Evolutionary conservation across 495 filamentous ascomycete species (phyloP).

Genomic region (Aspergillus coremiiformis): DNA sequence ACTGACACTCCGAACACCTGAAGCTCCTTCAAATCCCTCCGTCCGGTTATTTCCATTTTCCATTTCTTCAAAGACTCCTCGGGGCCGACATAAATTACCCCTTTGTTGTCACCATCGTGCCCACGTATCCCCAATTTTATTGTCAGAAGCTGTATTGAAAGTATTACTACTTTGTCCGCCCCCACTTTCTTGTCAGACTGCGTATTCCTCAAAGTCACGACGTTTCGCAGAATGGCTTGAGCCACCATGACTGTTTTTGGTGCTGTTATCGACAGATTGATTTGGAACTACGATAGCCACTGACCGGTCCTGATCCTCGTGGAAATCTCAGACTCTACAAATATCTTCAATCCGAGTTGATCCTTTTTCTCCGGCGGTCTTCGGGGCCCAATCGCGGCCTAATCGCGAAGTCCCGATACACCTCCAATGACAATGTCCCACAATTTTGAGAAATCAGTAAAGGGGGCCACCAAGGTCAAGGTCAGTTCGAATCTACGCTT

Average conservation of each 20-base stretch:
- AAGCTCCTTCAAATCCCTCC: conserved; percentile 10
- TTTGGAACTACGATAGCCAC: conserved; percentile 17
- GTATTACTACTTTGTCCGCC: not conserved
- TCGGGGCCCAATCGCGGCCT: conserved; percentile 5
- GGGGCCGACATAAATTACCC: not conserved
- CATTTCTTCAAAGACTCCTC: not conserved
- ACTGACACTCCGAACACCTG: conserved; percentile 1
- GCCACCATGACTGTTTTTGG: conserved; percentile 22
- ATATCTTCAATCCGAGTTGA: not conserved
- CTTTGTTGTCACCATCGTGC: not conserved
- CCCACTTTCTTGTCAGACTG: conserved; percentile 9
- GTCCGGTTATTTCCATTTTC: conserved; percentile 3
- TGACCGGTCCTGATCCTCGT: not conserved
- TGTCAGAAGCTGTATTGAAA: not conserved
- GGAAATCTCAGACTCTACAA: not conserved
- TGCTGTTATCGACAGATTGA: conserved; percentile 21
- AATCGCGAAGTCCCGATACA: conserved; percentile 7
- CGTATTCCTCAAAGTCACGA: conserved; percentile 1
- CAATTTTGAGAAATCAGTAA: conserved; percentile 88
- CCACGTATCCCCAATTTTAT: not conserved
- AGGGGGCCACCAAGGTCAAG: conserved; percentile 92
- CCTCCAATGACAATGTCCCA: conserved; percentile 54
- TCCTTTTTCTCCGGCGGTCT: not conserved
- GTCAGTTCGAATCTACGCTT: conserved; percentile 36
- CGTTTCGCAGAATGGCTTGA: conserved; percentile 34